phyloP scores from a whole-genome alignment of 192 early-diverging fungal genomes.

The Anaeromyces robustus region DNA sequence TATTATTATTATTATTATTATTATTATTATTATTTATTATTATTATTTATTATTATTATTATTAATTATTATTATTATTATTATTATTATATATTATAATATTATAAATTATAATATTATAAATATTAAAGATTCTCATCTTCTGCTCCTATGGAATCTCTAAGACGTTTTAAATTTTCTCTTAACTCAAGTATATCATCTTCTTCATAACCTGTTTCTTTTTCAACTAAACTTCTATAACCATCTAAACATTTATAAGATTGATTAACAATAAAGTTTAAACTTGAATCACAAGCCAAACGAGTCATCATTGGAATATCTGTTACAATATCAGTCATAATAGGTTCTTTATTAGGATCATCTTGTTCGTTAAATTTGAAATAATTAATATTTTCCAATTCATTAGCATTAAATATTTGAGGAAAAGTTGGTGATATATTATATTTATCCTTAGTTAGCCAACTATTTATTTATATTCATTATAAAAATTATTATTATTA shows the following conservation, averaged over 20 bases:
- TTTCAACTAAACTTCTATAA: not conserved
- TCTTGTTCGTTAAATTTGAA: not conserved
- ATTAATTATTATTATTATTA: too few species aligned
- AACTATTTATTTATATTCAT: not conserved
- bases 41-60: too few species aligned
- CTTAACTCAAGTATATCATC: not conserved
- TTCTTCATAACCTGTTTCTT: not conserved
- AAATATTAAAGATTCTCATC: not conserved
- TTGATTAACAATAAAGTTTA: not conserved
- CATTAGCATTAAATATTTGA: not conserved
- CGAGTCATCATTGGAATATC: not conserved
- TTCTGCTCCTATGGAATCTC: not conserved
- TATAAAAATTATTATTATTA: too few species aligned
- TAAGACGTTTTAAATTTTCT: not conserved
- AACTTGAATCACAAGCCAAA: not conserved
- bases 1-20: too few species aligned
- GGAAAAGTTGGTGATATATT: not conserved
- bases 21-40: too few species aligned
- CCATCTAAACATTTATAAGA: not conserved
- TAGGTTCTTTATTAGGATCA: not conserved
- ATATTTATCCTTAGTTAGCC: not conserved
- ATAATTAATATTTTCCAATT: not conserved
- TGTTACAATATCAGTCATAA: not conserved
- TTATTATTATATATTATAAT: too few species aligned
- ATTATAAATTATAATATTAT: too few species aligned